phyloP scores from a whole-genome alignment of 225 moss, liverwort and hornwort genomes.

The Pleurozium schreberi region DNA sequence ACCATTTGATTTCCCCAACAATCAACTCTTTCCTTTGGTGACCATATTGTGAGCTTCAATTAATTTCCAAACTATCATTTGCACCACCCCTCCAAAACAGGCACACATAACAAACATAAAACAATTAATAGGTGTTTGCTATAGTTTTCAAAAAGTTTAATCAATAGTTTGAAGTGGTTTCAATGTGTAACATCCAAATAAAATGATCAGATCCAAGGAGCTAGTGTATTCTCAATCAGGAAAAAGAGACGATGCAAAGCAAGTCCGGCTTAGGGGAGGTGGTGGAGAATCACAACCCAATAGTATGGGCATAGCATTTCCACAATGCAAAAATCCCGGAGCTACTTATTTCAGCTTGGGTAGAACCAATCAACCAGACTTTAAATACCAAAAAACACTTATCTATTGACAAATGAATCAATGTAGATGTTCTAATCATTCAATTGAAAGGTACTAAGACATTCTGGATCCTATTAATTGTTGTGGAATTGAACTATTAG shows the following conservation, averaged over 20 bases:
- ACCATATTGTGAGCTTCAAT: not conserved
- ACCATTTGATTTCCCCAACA: not conserved
- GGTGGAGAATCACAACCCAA: slow-evolving; percentile 20
- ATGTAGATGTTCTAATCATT: not conserved
- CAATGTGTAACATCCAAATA: not conserved
- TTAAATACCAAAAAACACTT: slow-evolving; percentile 88
- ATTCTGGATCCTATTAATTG: not conserved
- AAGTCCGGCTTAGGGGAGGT: slow-evolving; percentile 11
- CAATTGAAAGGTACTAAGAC: not conserved
- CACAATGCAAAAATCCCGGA: slow-evolving; percentile 32
- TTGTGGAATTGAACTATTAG: not conserved
- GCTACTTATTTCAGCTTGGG: slow-evolving; percentile 56
- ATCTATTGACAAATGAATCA: slow-evolving; percentile 28
- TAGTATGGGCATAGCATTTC: slow-evolving; percentile 25
- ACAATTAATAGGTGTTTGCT: not conserved
- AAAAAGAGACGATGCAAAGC: slow-evolving; percentile 55
- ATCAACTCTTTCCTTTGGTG: not conserved
- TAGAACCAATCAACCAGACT: slow-evolving; percentile 59
- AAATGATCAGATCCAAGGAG: slow-evolving; percentile 69
- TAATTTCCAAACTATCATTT: not conserved
- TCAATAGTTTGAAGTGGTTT: not conserved
- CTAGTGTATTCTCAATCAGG: slow-evolving; percentile 37
- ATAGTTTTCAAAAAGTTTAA: not conserved
- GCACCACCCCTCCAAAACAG: not conserved
- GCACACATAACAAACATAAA: not conserved